Percentiles rank a stretch among this genome's conserved stretches.
Evolutionary conservation across 768 basidiomycete species (phyloP).

Genomic region (Boletus subcaerulescens): DNA sequence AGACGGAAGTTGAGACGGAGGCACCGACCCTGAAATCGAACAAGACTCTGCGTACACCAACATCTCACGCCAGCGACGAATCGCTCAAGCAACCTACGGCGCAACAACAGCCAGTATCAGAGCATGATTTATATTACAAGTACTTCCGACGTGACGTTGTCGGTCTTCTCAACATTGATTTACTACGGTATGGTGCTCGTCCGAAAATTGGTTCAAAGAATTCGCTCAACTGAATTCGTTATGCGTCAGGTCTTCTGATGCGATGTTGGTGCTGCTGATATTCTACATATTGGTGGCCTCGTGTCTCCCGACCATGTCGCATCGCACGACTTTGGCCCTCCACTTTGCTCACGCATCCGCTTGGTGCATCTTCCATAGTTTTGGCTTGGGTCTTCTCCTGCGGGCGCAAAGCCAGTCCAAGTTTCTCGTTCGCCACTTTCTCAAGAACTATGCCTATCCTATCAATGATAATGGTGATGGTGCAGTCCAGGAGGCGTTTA

Average conservation of each 20-base stretch:
- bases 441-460: conserved; percentile 92
- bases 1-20: conserved; percentile 59
- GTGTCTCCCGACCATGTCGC: conserved; percentile 58
- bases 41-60: not conserved
- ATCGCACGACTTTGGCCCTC: conserved; percentile 49
- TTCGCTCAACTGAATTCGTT: conserved; percentile 22
- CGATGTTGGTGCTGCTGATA: conserved; percentile 73
- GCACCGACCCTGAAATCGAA: conserved; percentile 8
- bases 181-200: conserved; percentile 63
- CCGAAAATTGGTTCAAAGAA: not conserved
- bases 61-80: not conserved
- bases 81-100: not conserved
- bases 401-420: conserved; percentile 82
- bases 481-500: conserved; percentile 90
- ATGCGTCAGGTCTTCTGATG: conserved; percentile 70
- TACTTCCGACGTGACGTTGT: conserved; percentile 91
- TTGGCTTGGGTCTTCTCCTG: conserved; percentile 82
- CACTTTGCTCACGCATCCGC: conserved; percentile 79
- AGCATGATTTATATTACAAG: conserved; percentile 85
- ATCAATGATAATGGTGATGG: conserved; percentile 62
- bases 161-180: conserved; percentile 75
- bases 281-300: conserved; percentile 59
- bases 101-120: conserved; percentile 42
- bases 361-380: conserved; percentile 87
- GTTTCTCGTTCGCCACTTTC: conserved; percentile 89